phyloP scores from a whole-genome alignment of 768 basidiomycete species.

The Chiua virens region DNA sequence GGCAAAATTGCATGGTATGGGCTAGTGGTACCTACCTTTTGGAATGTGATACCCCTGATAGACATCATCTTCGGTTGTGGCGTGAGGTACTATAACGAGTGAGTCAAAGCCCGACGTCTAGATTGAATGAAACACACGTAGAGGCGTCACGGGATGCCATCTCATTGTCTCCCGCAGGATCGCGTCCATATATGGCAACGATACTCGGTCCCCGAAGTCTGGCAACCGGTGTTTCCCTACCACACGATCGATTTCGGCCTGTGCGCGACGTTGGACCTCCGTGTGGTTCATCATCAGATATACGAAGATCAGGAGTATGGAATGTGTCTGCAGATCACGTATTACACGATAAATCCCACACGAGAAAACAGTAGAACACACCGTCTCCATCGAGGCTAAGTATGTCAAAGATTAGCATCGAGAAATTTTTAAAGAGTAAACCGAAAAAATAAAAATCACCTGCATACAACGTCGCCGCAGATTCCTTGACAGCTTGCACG shows the following conservation, averaged over 20 bases:
- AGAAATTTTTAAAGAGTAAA: too few species aligned
- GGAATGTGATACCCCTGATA: conserved; percentile 41
- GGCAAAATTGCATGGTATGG: background rate
- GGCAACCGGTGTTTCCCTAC: conserved; percentile 32
- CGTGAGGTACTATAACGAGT: conserved; percentile 39
- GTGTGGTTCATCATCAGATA: conserved; percentile 33
- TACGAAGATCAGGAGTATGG: conserved; percentile 23
- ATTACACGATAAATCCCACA: background rate
- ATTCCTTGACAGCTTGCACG: conserved; percentile 15
- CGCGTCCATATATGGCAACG: conserved; percentile 35
- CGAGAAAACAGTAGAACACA: conserved; percentile 9
- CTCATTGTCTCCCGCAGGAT: conserved; percentile 35
- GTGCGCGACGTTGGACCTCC: conserved; percentile 27
- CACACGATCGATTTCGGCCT: conserved; percentile 33
- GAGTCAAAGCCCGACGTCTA: too few species aligned
- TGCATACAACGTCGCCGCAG: conserved; percentile 17
- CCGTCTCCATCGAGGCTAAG: conserved; percentile 33
- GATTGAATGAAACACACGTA: conserved; percentile 19
- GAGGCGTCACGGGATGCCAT: conserved; percentile 23
- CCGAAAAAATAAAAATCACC: too few species aligned
- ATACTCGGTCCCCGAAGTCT: conserved; percentile 26
- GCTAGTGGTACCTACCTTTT: background rate
- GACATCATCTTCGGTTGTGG: conserved; percentile 34
- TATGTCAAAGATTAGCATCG: too few species aligned
- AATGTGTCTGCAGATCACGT: conserved; percentile 19